Evolutionary conservation across 257 asterid species (phyloP).

Genomic region (Echites panduratus): DNA sequence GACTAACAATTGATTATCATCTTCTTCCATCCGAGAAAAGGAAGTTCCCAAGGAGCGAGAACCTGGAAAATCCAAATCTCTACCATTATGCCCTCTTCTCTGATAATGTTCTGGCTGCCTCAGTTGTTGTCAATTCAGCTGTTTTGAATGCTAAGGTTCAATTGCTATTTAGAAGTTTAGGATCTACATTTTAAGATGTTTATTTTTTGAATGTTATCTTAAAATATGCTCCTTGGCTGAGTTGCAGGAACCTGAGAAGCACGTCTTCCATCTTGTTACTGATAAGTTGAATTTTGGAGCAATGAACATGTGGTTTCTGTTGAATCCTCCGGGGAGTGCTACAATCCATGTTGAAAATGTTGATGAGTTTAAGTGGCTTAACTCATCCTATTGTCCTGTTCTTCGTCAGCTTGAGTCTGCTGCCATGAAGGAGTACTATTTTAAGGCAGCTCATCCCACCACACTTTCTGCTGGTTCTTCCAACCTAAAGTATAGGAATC

Average conservation of each 20-base stretch:
- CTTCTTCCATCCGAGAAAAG: slow-evolving; percentile 84
- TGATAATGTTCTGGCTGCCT: slow-evolving; percentile 96
- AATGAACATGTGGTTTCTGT: slow-evolving; percentile 98
- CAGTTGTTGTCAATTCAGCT: slow-evolving; percentile 94
- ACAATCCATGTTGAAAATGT: slow-evolving; percentile 95
- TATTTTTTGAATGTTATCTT: slow-evolving; percentile 5
- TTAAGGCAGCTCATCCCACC: slow-evolving; percentile 95
- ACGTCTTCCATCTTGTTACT: slow-evolving; percentile 94
- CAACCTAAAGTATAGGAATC: slow-evolving; percentile 92
- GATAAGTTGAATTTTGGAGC: slow-evolving; percentile 98
- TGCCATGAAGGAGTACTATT: slow-evolving; percentile 95
- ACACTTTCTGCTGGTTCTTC: slow-evolving; percentile 85
- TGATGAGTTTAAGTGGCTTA: slow-evolving; percentile 95
- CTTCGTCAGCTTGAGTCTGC: slow-evolving; percentile 89
- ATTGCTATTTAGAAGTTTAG: not conserved
- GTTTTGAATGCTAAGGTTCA: slow-evolving; percentile 80
- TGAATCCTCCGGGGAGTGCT: slow-evolving; percentile 98
- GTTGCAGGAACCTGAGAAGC: slow-evolving; percentile 89
- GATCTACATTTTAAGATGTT: not conserved
- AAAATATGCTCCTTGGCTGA: slow-evolving; percentile 14
- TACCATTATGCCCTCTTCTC: slow-evolving; percentile 95
- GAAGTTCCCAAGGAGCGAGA: slow-evolving; percentile 71
- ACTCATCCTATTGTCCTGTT: slow-evolving; percentile 91
- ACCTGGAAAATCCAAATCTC: slow-evolving; percentile 76
- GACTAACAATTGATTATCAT: slow-evolving; percentile 82